phyloP scores from a whole-genome alignment of 2,329 filamentous ascomycete genomes.

The Leptoxyphium fumago region DNA sequence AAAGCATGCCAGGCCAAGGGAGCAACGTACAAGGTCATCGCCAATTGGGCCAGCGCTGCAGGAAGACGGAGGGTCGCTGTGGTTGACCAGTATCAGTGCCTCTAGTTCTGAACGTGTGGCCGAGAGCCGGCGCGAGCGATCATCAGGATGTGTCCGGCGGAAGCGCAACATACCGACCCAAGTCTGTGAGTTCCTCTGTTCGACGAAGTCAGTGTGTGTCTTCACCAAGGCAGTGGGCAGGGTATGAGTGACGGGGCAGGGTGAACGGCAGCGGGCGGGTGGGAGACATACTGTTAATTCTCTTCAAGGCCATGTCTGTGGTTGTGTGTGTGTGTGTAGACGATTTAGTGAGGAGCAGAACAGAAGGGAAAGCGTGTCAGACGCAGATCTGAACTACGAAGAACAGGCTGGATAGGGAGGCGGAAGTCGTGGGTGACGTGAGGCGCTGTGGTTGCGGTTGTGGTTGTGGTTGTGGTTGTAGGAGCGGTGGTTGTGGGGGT shows the following conservation, averaged over 20 bases:
- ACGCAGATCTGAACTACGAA: neutral
- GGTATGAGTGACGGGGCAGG: neutral
- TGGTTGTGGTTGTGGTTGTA: neutral
- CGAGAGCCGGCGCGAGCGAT: too few relatives aligned
- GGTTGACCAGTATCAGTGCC: slow-evolving; percentile 18
- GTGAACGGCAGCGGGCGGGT: slow-evolving; percentile 1
- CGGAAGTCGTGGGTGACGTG: neutral
- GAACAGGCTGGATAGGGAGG: neutral
- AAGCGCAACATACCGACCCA: slow-evolving; percentile 55
- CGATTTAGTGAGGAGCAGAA: slow-evolving; percentile 6
- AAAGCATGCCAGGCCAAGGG: slow-evolving; percentile 10
- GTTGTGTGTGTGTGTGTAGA: slow-evolving; percentile 10
- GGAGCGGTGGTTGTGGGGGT: neutral
- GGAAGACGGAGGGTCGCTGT: slow-evolving; percentile 91
- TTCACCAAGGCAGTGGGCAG: neutral
- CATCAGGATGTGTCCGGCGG: neutral
- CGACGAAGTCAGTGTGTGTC: slow-evolving; percentile 2
- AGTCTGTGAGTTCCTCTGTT: slow-evolving; percentile 59
- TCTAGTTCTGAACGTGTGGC: too few relatives aligned
- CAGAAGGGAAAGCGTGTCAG: neutral
- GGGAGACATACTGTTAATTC: slow-evolving; percentile 56
- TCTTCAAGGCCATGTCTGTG: slow-evolving; percentile 64
- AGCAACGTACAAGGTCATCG: slow-evolving; percentile 80
- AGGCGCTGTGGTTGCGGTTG: neutral
- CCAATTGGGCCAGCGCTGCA: slow-evolving; percentile 95